Base-by-base conservation (phyloP, 495 filamentous ascomycete genomes). In the Podospora pseudopauciseta region DNA sequence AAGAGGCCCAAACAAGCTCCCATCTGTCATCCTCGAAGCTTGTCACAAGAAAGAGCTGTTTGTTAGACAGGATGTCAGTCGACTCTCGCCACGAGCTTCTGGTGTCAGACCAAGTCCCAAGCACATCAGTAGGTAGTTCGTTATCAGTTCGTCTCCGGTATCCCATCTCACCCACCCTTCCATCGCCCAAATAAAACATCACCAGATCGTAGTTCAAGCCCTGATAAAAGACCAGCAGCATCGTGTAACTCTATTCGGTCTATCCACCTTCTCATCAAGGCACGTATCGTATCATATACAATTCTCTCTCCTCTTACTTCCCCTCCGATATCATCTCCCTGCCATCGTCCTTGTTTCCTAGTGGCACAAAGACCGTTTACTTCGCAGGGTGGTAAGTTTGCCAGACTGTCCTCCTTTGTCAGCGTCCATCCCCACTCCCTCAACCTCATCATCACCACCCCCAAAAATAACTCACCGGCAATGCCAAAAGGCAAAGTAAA, bases 401-500 rank as follows among this genome's bases (percentile, higher is more conserved):
- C 91, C 91, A 96, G 76, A 90, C 92, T 96, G 75, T 63, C 77
- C 67, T 60, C 68, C 34, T 28, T 28, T 55, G 56, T 64, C 55
- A 73, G 61, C 65, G 57, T 19, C 13, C 6, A 23, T 55, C 26
- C 54, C n/a, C 11, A 23, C 2, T n/a, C 53, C 59, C 6, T 54
- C 39, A 23, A 23, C 23, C 23, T 23, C 23, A 23, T 23, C 23
- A 23, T 23, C 23, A 23, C 34, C 54, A 39, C 49, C 44, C 60
- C 5, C 59, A 67, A 65, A 69, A 49, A 73, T 70, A 75, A 82
- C 92, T 80, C 86, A 96, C 92, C 83, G 72, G 89, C 88, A 84
- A 97, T 88, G 77, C 80, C 88, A 82, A 97, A 94, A 66, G 94
- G 94, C 71, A 86, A 68, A 75, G 86, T 82, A 82, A 97, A 97